A percentile compares a stretch with the other conserved stretches of the same genome.
Conservation (phyloP, 345 rosid species). For the Citrus reticulata region DNA sequence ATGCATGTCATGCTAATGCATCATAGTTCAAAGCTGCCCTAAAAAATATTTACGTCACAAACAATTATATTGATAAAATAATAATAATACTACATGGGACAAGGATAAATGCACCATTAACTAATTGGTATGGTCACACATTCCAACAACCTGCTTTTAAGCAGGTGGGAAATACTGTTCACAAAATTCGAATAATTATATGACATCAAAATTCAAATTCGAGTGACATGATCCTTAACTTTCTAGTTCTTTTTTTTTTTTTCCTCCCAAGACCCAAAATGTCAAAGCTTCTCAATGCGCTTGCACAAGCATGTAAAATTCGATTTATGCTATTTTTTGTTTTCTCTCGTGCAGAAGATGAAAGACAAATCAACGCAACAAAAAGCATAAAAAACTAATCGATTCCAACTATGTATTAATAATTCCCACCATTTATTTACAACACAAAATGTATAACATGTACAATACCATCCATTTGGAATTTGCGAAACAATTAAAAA, state of each 20-base stretch:
- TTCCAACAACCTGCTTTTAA: background rate
- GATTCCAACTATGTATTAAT: background rate
- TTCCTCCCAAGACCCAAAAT: background rate
- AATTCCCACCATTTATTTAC: background rate
- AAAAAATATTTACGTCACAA: background rate
- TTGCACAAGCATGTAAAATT: background rate
- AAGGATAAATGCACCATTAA: background rate
- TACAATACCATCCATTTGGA: background rate
- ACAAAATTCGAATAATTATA: background rate
- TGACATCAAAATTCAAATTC: background rate
- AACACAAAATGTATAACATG: background rate
- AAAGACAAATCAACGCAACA: background rate
- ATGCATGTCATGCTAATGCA: conserved; percentile 18
- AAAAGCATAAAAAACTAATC: background rate
- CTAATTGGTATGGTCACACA: background rate
- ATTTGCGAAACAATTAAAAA: background rate
- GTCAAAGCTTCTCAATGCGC: background rate
- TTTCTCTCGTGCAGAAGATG: background rate
- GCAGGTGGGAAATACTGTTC: background rate
- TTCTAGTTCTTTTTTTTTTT: background rate
- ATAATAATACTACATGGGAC: background rate
- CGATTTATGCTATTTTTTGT: background rate
- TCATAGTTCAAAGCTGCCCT: background rate
- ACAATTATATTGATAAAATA: background rate
- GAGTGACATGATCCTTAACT: background rate